Evolutionary conservation across 2,329 filamentous ascomycete genomes (phyloP).

Genomic region (Colletotrichum sp.): DNA sequence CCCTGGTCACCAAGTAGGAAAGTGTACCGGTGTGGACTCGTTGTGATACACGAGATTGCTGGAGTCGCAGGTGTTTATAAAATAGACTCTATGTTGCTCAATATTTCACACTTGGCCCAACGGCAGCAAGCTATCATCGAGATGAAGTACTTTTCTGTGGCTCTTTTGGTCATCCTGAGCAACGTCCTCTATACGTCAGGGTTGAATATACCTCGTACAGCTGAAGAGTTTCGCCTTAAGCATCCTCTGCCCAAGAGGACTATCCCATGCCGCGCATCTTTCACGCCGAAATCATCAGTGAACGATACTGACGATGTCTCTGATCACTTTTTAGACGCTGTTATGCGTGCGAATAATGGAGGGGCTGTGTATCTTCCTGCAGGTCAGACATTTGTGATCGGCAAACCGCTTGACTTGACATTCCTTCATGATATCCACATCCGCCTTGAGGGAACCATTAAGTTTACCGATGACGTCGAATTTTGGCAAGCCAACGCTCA

Average conservation of each 20-base stretch:
- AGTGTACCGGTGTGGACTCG: not conserved
- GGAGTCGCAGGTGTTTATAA: not conserved
- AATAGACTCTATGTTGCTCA: not conserved
- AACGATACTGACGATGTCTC: slow-evolving; percentile 62
- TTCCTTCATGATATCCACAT: slow-evolving; percentile 63
- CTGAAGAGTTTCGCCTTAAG: slow-evolving; percentile 41
- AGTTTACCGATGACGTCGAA: slow-evolving; percentile 47
- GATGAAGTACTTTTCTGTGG: not conserved
- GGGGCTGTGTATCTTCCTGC: slow-evolving; percentile 60
- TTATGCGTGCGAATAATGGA: slow-evolving; percentile 62
- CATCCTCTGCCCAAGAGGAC: slow-evolving; percentile 36
- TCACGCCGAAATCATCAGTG: slow-evolving; percentile 57
- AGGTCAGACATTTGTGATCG: slow-evolving; percentile 60
- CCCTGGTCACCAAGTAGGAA: not conserved
- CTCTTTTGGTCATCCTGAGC: not conserved
- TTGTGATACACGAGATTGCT: not conserved
- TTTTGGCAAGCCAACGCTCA: slow-evolving; percentile 49
- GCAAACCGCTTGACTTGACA: slow-evolving; percentile 62
- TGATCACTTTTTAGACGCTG: slow-evolving; percentile 56
- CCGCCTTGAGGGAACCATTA: slow-evolving; percentile 61
- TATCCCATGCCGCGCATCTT: slow-evolving; percentile 28
- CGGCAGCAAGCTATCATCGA: not conserved
- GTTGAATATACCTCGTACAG: slow-evolving; percentile 34
- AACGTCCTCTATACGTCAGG: not conserved
- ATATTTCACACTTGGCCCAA: not conserved